phyloP scores from a whole-genome alignment of 2,329 filamentous ascomycete species.

The Verticillium isaacii region DNA sequence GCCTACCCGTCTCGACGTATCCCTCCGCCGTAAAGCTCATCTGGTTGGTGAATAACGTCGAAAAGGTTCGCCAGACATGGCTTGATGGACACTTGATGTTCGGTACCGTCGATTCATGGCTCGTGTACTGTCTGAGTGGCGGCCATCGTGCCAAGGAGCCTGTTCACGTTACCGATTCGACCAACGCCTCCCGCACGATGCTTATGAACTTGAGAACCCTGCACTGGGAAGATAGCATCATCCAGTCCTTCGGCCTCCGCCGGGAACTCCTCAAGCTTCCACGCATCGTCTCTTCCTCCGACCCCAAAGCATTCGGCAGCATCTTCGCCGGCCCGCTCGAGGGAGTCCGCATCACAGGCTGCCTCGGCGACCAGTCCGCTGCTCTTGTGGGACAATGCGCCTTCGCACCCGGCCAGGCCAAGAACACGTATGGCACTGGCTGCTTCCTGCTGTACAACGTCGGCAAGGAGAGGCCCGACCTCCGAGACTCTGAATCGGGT shows the following conservation, averaged over 20 bases:
- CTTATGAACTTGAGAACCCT: slow-evolving; percentile 85
- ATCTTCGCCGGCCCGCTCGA: slow-evolving; percentile 61
- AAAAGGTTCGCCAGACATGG: slow-evolving; percentile 68
- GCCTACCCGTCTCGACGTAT: slow-evolving; percentile 82
- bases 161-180: slow-evolving; percentile 77
- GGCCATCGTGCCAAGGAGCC: slow-evolving; percentile 51
- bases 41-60: slow-evolving; percentile 73
- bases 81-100: slow-evolving; percentile 73
- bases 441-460: slow-evolving; percentile 90
- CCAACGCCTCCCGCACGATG: slow-evolving; percentile 89
- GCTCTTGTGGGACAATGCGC: slow-evolving; percentile 83
- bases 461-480: slow-evolving; percentile 56
- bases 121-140: slow-evolving; percentile 80
- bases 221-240: slow-evolving; percentile 71
- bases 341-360: slow-evolving; percentile 73
- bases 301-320: slow-evolving; percentile 66
- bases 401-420: slow-evolving; percentile 75
- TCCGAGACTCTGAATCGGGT: slow-evolving; percentile 44
- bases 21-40: slow-evolving; percentile 80
- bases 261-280: slow-evolving; percentile 67
- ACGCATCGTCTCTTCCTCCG: slow-evolving; percentile 78
- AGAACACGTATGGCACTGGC: slow-evolving; percentile 89
- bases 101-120: slow-evolving; percentile 84
- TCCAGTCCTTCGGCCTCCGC: slow-evolving; percentile 74
- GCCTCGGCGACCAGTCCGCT: slow-evolving; percentile 80